These are phyloP conservation scores for Cupressus sempervirens DNA, from an alignment of 75 land plant genomes.

Conservation along the genomic window DNA sequence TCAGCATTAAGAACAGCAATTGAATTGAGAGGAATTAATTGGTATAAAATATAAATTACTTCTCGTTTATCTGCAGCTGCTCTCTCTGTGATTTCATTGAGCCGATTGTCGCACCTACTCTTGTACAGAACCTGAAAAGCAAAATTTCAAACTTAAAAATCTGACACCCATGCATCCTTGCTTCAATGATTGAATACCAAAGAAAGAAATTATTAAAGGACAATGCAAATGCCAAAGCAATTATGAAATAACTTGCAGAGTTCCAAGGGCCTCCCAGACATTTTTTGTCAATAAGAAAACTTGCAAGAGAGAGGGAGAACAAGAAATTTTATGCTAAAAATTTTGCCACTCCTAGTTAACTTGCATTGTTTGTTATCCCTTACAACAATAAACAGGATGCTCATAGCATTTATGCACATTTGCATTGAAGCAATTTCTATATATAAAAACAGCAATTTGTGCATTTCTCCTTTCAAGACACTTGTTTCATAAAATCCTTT, in stretches of 20 bases:
- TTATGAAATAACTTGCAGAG: neutral
- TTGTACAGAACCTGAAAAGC: conserved; percentile 75
- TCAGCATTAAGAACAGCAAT: neutral
- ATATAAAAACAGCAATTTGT: neutral
- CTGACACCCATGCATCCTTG: neutral
- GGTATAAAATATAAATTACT: conserved; percentile 34
- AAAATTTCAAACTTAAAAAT: neutral
- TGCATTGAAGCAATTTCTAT: neutral
- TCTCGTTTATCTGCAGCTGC: conserved; percentile 89
- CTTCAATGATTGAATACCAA: neutral
- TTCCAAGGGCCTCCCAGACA: neutral
- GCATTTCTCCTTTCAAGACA: neutral
- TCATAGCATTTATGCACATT: neutral
- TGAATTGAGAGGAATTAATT: neutral
- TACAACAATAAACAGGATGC: neutral
- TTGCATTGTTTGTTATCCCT: neutral
- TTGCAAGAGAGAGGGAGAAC: neutral
- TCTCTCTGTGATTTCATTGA: conserved; percentile 85
- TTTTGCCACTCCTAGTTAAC: neutral
- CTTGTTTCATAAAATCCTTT: neutral
- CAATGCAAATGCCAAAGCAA: neutral
- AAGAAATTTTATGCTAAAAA: neutral
- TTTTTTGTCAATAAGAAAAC: neutral
- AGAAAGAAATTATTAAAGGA: neutral
- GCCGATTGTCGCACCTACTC: conserved; percentile 89